phyloP scores from a whole-genome alignment of 2,329 filamentous ascomycete species.

The Aspergillus puulaauensis region DNA sequence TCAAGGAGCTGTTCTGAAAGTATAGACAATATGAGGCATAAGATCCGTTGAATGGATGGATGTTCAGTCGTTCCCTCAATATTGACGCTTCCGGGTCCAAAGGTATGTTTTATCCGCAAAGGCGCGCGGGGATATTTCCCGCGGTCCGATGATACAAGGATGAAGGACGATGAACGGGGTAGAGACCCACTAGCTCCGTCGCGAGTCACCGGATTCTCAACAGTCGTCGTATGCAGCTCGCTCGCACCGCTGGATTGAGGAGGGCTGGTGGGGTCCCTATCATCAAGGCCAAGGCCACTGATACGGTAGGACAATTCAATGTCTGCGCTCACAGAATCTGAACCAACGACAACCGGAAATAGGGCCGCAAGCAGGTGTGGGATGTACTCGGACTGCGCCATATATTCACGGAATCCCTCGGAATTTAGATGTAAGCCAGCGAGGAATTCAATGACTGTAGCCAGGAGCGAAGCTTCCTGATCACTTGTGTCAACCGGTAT shows the following conservation, averaged over 20 bases:
- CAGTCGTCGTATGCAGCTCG: constrained; percentile 71
- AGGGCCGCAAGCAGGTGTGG: constrained; percentile 75
- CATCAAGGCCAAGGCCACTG: constrained; percentile 78
- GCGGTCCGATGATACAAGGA: constrained; percentile 75
- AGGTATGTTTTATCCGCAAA: constrained; percentile 62
- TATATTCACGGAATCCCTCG: constrained; percentile 76
- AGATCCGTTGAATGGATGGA: constrained; percentile 70
- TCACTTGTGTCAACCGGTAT: constrained; percentile 34
- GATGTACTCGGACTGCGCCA: constrained; percentile 75
- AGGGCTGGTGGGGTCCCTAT: constrained; percentile 78
- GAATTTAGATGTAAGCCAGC: constrained; percentile 76
- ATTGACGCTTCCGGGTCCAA: constrained; percentile 58
- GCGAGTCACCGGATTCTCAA: constrained; percentile 49
- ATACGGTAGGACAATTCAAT: constrained; percentile 84
- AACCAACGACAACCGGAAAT: constrained; percentile 84
- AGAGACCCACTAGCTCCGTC: constrained; percentile 60
- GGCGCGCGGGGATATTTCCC: constrained; percentile 58
- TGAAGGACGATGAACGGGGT: constrained; percentile 83
- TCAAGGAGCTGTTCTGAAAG: constrained; percentile 83
- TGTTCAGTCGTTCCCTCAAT: constrained; percentile 57
- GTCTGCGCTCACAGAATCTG: constrained; percentile 78
- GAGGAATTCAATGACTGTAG: constrained; percentile 76
- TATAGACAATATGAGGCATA: constrained; percentile 75
- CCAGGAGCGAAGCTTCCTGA: constrained; percentile 66
- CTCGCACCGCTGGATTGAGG: constrained; percentile 66